Evolutionary conservation across 2,329 filamentous ascomycete species (phyloP).

Genomic region (Colletotrichum tropicicola): DNA sequence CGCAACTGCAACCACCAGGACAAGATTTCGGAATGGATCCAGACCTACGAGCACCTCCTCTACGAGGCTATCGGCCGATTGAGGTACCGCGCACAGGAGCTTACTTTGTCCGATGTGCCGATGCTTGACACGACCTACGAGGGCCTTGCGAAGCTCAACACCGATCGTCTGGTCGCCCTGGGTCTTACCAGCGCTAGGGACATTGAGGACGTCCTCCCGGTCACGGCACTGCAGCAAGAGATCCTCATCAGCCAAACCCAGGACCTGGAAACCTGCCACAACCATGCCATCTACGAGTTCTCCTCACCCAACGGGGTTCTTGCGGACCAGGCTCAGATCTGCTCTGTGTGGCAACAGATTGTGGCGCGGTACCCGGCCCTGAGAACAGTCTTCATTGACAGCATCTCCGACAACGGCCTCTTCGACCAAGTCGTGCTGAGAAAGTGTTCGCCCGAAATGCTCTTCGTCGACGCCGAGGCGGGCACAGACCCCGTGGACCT

Average conservation of each 20-base stretch:
- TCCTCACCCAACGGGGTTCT: constrained; percentile 44
- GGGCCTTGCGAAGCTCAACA: constrained; percentile 53
- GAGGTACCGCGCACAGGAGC: constrained; percentile 50
- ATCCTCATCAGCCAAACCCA: constrained; percentile 56
- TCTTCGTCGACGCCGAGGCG: constrained; percentile 59
- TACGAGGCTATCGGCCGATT: constrained; percentile 53
- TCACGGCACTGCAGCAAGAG: constrained; percentile 57
- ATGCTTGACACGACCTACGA: constrained; percentile 57
- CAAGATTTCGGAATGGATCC: constrained; percentile 56
- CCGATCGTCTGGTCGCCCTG: constrained; percentile 49
- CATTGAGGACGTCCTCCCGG: constrained; percentile 59
- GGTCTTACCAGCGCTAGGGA: constrained; percentile 52
- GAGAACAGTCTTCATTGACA: constrained; percentile 61
- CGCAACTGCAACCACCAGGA: constrained; percentile 49
- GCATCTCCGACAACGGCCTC: constrained; percentile 55
- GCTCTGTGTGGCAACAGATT: constrained; percentile 59
- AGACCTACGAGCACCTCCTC: constrained; percentile 55
- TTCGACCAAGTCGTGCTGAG: constrained; percentile 60
- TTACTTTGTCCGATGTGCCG: constrained; percentile 60
- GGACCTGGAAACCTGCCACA: constrained; percentile 50
- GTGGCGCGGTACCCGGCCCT: constrained; percentile 54
- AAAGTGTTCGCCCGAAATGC: constrained; percentile 57
- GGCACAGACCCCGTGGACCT: constrained; percentile 47
- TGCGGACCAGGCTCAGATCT: constrained; percentile 55
- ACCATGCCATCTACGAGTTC: constrained; percentile 59